phyloP scores from a whole-genome alignment of 2,329 filamentous ascomycete species.

The Stagonosporopsis cucurbitacearum region DNA sequence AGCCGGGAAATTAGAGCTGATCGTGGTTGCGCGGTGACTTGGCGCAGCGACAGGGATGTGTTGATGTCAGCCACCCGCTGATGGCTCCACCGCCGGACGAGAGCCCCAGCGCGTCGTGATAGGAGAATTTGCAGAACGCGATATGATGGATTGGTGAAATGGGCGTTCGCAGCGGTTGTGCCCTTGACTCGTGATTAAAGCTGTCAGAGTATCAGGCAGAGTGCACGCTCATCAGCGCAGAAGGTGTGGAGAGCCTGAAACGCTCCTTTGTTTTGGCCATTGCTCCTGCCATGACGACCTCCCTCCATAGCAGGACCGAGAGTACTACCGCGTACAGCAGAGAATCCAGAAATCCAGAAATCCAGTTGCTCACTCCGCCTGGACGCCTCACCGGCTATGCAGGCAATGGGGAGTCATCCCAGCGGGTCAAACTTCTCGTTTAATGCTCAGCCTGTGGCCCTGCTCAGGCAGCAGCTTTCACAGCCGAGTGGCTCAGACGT shows the following conservation, averaged over 20 bases:
- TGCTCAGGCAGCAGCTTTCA: conserved; percentile 25
- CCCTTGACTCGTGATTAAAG: conserved; percentile 10
- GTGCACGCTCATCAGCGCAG: conserved; percentile 2
- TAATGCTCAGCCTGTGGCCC: conserved; percentile 18
- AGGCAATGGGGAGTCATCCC: conserved; percentile 8
- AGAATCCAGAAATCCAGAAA: no score
- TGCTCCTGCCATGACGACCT: conserved; percentile 2
- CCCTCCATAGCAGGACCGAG: background rate
- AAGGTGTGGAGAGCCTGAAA: conserved; percentile 19
- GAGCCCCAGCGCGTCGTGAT: conserved; percentile 8
- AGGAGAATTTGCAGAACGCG: conserved; percentile 4
- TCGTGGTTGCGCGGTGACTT: conserved; percentile 35
- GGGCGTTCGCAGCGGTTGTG: conserved; percentile 2
- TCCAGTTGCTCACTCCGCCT: background rate
- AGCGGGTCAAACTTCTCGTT: background rate
- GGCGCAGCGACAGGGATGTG: conserved; percentile 33
- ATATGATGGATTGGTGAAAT: background rate
- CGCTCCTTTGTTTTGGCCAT: conserved; percentile 19
- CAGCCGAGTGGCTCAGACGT: conserved; percentile 8
- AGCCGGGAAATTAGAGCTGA: conserved; percentile 19
- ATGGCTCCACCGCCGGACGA: conserved; percentile 7
- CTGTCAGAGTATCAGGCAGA: conserved; percentile 13
- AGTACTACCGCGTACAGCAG: background rate
- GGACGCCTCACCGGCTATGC: background rate
- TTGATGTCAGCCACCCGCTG: conserved; percentile 20